Evolutionary conservation across 1,139 yeast species (phyloP).

Genomic region (Magnusiomyces suaveolens): DNA sequence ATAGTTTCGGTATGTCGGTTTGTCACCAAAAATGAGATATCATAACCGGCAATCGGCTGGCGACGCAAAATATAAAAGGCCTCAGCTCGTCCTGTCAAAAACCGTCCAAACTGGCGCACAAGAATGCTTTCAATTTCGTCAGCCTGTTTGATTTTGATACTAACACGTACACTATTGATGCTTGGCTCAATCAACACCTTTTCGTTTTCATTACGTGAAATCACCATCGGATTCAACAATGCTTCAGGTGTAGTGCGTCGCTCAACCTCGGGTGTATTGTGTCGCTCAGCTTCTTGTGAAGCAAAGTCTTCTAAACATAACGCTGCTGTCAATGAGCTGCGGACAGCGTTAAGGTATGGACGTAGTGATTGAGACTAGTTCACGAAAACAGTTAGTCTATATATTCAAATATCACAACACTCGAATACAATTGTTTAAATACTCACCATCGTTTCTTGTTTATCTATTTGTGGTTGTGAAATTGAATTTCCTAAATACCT

Average conservation of each 20-base stretch:
- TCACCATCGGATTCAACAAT: conserved; percentile 76
- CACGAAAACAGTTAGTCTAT: not conserved
- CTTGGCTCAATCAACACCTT: conserved; percentile 88
- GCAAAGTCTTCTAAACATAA: conserved; percentile 88
- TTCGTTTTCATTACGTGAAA: conserved; percentile 91
- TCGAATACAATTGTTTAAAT: not conserved
- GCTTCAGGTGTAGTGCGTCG: conserved; percentile 74
- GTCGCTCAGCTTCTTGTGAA: conserved; percentile 92
- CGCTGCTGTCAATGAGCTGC: conserved; percentile 92
- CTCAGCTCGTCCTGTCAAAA: conserved; percentile 92
- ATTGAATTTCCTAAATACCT: too few species aligned
- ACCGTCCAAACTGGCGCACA: conserved; percentile 88
- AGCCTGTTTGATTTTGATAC: conserved; percentile 89
- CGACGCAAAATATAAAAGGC: conserved; percentile 86
- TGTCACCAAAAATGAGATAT: conserved; percentile 85
- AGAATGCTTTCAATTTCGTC: conserved; percentile 93
- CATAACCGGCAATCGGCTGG: conserved; percentile 83
- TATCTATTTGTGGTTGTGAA: too few species aligned
- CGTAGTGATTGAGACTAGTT: conserved; percentile 66
- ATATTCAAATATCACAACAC: too few species aligned
- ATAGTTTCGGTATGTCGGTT: conserved; percentile 92
- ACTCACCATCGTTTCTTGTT: not conserved
- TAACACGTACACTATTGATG: conserved; percentile 74
- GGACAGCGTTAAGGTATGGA: conserved; percentile 89
- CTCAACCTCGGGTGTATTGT: conserved; percentile 94